Conservation (phyloP, 1,284 basidiomycete genomes). For the Cryptococcus amylolentus region DNA sequence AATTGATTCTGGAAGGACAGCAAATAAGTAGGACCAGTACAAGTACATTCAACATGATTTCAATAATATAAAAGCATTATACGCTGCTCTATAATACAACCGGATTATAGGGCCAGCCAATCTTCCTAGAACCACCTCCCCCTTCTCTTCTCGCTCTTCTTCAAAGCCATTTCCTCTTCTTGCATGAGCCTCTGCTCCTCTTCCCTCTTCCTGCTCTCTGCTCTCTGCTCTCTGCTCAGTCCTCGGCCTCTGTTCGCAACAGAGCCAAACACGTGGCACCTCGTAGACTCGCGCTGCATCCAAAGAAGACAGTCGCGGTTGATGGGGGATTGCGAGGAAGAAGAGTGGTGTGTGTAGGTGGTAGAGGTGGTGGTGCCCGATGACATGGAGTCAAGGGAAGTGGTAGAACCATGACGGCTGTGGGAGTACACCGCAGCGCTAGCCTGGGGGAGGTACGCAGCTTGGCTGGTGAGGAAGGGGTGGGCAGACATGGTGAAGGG, state of each 20-base stretch:
- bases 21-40: background rate
- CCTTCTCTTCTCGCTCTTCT: conserved; percentile 9
- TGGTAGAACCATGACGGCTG: conserved; percentile 4
- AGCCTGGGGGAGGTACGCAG: conserved; percentile 9
- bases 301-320: conserved; percentile 10
- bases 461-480: conserved; percentile 28
- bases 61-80: too few relatives aligned
- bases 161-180: conserved; percentile 2
- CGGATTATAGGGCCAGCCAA: background rate
- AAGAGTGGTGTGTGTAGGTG: conserved; percentile 1
- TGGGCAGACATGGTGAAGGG: conserved; percentile 10
- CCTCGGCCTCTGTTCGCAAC: conserved; percentile 6
- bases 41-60: background rate
- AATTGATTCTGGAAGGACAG: background rate
- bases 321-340: conserved; percentile 5
- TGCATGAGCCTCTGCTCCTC: conserved; percentile 2
- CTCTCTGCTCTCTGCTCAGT: conserved; percentile 3
- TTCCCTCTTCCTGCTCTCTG: background rate
- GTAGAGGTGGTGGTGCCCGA: conserved; percentile 3
- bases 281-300: conserved; percentile 10
- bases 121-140: conserved; percentile 10
- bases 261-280: conserved; percentile 14
- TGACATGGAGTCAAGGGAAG: conserved; percentile 6
- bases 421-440: background rate
- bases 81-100: too few relatives aligned